phyloP scores from a whole-genome alignment of 768 basidiomycete genomes.

The Sporobolomyces roseus region DNA sequence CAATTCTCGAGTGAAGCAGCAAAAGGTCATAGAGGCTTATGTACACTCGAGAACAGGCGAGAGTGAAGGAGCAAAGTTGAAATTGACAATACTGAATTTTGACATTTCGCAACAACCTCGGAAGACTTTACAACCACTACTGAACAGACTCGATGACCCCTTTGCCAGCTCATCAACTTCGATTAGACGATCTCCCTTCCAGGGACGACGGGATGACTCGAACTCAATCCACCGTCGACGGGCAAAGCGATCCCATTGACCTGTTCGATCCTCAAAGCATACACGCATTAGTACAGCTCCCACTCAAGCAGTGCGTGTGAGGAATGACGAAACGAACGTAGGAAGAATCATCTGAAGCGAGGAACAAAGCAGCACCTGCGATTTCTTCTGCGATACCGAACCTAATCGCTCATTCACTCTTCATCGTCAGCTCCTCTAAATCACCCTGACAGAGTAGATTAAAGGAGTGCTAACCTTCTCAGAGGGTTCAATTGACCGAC shows the following conservation, averaged over 20 bases:
- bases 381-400: constrained; percentile 60
- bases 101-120: too few species aligned
- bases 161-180: background rate
- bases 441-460: background rate
- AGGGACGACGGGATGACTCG: constrained; percentile 72
- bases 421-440: background rate
- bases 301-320: too few species aligned
- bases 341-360: constrained; percentile 85
- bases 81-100: too few species aligned
- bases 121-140: too few species aligned
- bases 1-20: too few species aligned
- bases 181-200: constrained; percentile 53
- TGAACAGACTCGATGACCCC: background rate
- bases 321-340: constrained; percentile 51
- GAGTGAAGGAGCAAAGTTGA: too few species aligned
- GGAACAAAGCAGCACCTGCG: constrained; percentile 75
- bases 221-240: constrained; percentile 79
- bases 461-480: constrained; percentile 58
- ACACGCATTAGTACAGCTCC: background rate
- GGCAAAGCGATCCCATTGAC: constrained; percentile 62
- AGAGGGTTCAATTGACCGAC: constrained; percentile 81
- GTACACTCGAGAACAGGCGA: too few species aligned
- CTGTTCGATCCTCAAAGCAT: background rate
- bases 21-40: too few species aligned
- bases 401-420: too few species aligned